Base-by-base conservation (phyloP, 2,329 filamentous ascomycete genomes). In the Monosporascus ibericus region DNA sequence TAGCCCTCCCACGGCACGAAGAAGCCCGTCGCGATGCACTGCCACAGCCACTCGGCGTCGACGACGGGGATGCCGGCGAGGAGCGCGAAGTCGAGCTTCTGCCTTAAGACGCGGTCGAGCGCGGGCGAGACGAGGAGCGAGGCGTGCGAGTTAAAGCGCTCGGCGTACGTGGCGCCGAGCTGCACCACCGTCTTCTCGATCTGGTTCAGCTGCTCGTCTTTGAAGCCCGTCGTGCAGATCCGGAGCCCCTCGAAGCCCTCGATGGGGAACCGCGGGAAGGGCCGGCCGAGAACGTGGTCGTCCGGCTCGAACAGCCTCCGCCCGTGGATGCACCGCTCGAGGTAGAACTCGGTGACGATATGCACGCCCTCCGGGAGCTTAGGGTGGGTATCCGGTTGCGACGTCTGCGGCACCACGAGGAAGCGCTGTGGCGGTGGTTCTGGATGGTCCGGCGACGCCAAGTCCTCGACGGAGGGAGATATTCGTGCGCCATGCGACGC, bases 341-440 rank as follows among this genome's bases (percentile, higher is more conserved):
- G 78, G 80, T 92, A 99, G 78, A 94, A 95, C 65, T 96, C 91
- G 11, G 91, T 97, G 34, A 95, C 84, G 40, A 80, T 66, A 48
- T 76, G 66, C 7, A 81, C 64, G 27, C 68, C 72, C 47, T 72
- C 67, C 5, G 69, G 68, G 4, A 70, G 57, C 1, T 44, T 30
- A 2, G 74, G 79, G 46, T 78, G 76, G 0, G 72, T 70, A 1
- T 74, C 69, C 1, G 76, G 70, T 15, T 72, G 70, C 0, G 78
- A 77, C 7, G 62, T 65, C 54, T 84, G 81, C 2, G 80, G 79
- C 1, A 84, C 79, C 44, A 84, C 70, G 34, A 83, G 62, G 56
- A 81, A 80, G 14, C 76, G 73, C 50, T 71, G 69, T 57, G 44
- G 70, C 57, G 37, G 67, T 59, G 42, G 64, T 56, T 49, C 63